phyloP scores from a whole-genome alignment of 345 rosid genomes.

The Eucalyptus pumila region DNA sequence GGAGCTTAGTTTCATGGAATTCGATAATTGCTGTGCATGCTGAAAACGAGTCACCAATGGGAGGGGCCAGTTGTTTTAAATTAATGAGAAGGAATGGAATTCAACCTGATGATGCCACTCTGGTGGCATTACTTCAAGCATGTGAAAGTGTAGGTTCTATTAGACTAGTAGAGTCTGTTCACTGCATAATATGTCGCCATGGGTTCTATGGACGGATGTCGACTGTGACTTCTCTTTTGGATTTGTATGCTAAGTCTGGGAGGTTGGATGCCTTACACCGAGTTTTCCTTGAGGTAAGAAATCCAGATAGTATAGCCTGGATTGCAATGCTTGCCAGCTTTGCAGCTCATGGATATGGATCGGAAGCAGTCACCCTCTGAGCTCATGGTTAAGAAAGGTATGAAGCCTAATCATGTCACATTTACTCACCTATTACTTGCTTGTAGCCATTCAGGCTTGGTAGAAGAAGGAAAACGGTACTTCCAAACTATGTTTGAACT shows the following conservation, averaged over 20 bases:
- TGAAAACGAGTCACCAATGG: conserved; percentile 15
- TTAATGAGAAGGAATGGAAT: conserved; percentile 30
- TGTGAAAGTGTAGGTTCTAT: conserved; percentile 36
- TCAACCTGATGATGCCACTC: conserved; percentile 41
- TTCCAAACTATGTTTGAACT: conserved; percentile 28
- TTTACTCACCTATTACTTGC: conserved; percentile 67
- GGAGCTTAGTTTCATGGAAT: conserved; percentile 55
- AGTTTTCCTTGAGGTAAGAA: conserved; percentile 31
- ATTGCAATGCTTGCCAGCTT: conserved; percentile 67
- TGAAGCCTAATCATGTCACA: conserved; percentile 59
- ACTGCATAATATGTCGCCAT: conserved; percentile 13
- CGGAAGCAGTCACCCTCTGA: conserved; percentile 37
- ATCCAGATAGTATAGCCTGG: conserved; percentile 57
- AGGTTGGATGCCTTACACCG: conserved; percentile 19
- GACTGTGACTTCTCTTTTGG: conserved; percentile 28
- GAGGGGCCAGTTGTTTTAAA: conserved; percentile 25
- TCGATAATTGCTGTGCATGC: conserved; percentile 31
- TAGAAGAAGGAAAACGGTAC: conserved; percentile 44
- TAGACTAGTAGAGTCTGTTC: conserved; percentile 39
- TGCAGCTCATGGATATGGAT: conserved; percentile 55
- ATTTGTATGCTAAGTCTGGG: conserved; percentile 49
- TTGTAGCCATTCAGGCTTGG: conserved; percentile 64
- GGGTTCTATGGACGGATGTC: conserved; percentile 23
- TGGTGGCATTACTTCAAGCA: conserved; percentile 31
- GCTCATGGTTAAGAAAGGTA: conserved; percentile 28